phyloP scores from a whole-genome alignment of 225 moss, liverwort and hornwort species.

The Antitrichia curtipendula region DNA sequence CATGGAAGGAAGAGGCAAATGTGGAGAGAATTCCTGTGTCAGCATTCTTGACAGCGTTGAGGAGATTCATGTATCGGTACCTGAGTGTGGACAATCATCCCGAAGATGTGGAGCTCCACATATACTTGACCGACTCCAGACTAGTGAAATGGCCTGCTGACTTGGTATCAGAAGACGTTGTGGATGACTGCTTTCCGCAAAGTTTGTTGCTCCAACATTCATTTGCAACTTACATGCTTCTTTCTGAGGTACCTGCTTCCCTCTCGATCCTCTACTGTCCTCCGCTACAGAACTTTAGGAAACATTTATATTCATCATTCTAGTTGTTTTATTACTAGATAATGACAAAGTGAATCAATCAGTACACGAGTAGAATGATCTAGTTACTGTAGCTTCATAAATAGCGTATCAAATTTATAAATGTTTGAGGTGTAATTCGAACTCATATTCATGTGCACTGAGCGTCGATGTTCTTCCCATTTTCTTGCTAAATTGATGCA shows the following conservation, averaged over 20 bases:
- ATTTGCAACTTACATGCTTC: conserved; percentile 42
- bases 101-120: conserved; percentile 13
- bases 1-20: conserved; percentile 14
- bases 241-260: background rate
- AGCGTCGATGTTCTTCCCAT: background rate
- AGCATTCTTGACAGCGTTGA: conserved; percentile 17
- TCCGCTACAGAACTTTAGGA: background rate
- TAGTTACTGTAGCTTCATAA: background rate
- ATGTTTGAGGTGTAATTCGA: background rate
- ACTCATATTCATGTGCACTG: background rate
- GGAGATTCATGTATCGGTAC: conserved; percentile 40
- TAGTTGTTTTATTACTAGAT: background rate
- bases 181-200: conserved; percentile 27
- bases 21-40: conserved; percentile 14
- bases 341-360: background rate
- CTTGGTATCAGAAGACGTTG: conserved; percentile 10
- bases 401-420: background rate
- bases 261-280: background rate
- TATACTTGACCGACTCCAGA: conserved; percentile 24
- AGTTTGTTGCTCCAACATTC: conserved; percentile 28
- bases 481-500: background rate
- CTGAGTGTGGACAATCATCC: conserved; percentile 21
- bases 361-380: background rate
- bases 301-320: background rate
- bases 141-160: conserved; percentile 34